phyloP scores from a whole-genome alignment of 2,329 filamentous ascomycete genomes.

The Aspergillus fijiensis region DNA sequence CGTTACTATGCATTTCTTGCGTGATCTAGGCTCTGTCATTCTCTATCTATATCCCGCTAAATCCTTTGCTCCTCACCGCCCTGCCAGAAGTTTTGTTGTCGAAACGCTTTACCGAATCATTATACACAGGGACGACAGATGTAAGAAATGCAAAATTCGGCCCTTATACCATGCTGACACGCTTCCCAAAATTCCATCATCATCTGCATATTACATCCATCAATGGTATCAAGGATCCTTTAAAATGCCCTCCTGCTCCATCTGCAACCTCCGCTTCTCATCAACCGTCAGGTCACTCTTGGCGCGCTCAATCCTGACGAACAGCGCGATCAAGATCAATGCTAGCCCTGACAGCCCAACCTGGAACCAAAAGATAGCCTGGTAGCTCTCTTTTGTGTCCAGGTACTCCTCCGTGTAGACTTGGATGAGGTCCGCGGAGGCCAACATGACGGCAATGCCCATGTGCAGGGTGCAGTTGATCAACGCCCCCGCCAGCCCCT shows the following conservation, averaged over 20 bases:
- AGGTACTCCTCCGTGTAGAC: slow-evolving; percentile 48
- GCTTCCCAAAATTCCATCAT: no score
- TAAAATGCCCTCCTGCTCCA: neutral
- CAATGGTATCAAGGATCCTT: neutral
- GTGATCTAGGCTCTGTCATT: no score
- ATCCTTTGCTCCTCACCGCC: no score
- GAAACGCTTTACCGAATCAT: no score
- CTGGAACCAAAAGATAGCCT: slow-evolving; percentile 65
- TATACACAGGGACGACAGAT: no score
- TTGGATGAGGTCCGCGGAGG: slow-evolving; percentile 64
- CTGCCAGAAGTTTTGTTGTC: no score
- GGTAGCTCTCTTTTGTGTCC: slow-evolving; percentile 56
- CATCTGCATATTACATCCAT: no score
- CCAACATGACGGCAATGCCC: slow-evolving; percentile 69
- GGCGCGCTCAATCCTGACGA: slow-evolving; percentile 57
- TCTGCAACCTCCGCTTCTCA: slow-evolving; percentile 35
- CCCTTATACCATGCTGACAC: no score
- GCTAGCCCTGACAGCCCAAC: slow-evolving; percentile 55
- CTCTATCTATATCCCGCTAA: no score
- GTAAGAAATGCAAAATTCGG: no score
- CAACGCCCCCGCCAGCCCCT: slow-evolving; percentile 70
- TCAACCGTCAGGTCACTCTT: slow-evolving; percentile 59
- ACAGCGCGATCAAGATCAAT: slow-evolving; percentile 53
- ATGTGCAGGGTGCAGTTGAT: slow-evolving; percentile 71
- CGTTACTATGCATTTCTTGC: no score